Conservation (phyloP, 805 yeast genomes). For the Suhomyces sp. region DNA sequence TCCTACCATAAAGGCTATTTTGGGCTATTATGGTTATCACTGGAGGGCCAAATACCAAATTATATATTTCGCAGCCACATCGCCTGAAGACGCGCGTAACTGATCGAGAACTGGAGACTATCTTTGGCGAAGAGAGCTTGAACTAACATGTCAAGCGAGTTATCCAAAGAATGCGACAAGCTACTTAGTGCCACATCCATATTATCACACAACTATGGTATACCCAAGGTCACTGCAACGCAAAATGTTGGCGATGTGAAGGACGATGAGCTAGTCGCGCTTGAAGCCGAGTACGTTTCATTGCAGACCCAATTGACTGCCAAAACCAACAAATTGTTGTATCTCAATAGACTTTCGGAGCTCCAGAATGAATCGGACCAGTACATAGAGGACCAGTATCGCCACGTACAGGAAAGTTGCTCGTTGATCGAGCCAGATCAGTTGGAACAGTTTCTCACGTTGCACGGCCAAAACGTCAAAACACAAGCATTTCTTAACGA, state of each 20-base stretch:
- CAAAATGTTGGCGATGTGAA: slow-evolving; percentile 1
- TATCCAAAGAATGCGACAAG: slow-evolving; percentile 21
- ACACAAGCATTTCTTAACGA: slow-evolving; percentile 22
- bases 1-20: too few species aligned
- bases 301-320: slow-evolving; percentile 21
- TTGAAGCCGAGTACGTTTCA: slow-evolving; percentile 26
- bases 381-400: slow-evolving; percentile 15
- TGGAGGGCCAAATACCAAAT: neutral
- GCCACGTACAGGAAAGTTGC: slow-evolving; percentile 10
- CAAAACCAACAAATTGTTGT: slow-evolving; percentile 26
- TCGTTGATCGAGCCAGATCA: slow-evolving; percentile 10
- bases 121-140: neutral
- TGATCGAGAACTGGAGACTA: neutral
- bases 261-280: slow-evolving; percentile 8
- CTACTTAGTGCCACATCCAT: slow-evolving; percentile 18
- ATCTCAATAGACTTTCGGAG: slow-evolving; percentile 23
- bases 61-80: neutral
- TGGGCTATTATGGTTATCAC: too few species aligned
- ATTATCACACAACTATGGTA: slow-evolving; percentile 32
- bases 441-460: slow-evolving; percentile 15
- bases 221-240: slow-evolving; percentile 16
- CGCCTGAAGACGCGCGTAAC: neutral
- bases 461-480: slow-evolving; percentile 22
- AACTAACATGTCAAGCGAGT: neutral
- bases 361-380: slow-evolving; percentile 13